phyloP scores from a whole-genome alignment of 192 early-diverging fungal genomes.

The Diversispora epigaea region DNA sequence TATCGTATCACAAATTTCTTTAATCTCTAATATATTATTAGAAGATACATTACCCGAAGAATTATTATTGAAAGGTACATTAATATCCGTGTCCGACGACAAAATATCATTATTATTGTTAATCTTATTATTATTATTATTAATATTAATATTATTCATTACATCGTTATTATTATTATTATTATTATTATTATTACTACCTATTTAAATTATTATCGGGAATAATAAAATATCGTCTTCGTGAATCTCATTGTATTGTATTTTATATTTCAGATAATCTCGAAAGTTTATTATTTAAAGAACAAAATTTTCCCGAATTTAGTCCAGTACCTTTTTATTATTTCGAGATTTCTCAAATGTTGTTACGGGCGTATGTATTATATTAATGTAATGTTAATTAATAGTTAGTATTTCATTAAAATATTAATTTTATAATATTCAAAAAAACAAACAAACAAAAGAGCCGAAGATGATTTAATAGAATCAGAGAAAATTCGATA shows the following conservation, averaged over 20 bases:
- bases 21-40: not conserved
- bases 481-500: not conserved
- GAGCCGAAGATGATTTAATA: not conserved
- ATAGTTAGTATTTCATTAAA: too few species aligned
- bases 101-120: too few species aligned
- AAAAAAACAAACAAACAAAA: not conserved
- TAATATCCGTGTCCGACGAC: too few species aligned
- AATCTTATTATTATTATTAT: too few species aligned
- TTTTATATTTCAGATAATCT: not conserved
- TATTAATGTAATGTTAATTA: too few species aligned
- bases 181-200: not conserved
- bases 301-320: not conserved
- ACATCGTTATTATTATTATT: too few species aligned
- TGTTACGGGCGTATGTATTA: not conserved
- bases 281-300: not conserved
- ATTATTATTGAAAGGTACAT: too few species aligned
- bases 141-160: too few species aligned
- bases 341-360: not conserved
- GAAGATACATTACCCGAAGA: too few species aligned
- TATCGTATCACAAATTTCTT: constrained; percentile 9
- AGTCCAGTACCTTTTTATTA: not conserved
- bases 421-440: not conserved
- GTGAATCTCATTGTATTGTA: not conserved
- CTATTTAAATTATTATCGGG: not conserved
- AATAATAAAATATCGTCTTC: too few species aligned